Percentiles rank a stretch among this genome's conserved stretches.
Evolutionary conservation across 2,329 filamentous ascomycete species (phyloP).

Genomic region (Aspergillus eucalypticola): DNA sequence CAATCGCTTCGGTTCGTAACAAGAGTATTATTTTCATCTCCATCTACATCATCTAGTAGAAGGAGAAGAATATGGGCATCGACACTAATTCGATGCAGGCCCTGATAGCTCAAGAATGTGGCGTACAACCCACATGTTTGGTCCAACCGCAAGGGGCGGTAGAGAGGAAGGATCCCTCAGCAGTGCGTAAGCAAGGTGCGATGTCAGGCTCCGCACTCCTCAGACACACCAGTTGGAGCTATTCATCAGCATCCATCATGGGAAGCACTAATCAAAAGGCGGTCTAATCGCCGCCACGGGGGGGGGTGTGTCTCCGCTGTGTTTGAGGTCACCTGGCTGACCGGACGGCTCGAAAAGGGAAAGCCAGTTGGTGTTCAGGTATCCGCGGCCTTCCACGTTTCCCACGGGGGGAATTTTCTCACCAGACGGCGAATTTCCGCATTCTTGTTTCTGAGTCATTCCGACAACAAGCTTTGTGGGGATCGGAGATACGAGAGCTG

Average conservation of each 20-base stretch:
- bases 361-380: neutral
- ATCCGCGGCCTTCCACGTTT: too few relatives aligned
- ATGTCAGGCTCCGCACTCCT: neutral
- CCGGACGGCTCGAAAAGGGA: neutral
- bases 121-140: neutral
- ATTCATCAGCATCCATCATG: neutral
- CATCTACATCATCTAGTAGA: neutral
- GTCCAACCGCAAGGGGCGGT: neutral
- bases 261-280: neutral
- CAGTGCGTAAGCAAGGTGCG: slow-evolving; percentile 1
- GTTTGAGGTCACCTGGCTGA: neutral
- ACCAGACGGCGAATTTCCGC: neutral
- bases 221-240: neutral
- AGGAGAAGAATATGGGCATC: neutral
- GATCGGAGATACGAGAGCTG: neutral
- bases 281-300: neutral
- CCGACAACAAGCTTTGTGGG: slow-evolving; percentile 1
- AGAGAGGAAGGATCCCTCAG: neutral
- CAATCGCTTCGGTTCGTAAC: neutral
- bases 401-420: neutral
- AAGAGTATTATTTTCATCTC: neutral
- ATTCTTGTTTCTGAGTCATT: neutral
- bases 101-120: neutral
- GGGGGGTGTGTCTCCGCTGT: neutral
- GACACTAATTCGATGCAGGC: neutral